These are phyloP conservation scores for Lodderomyces parapsilosis DNA, from an alignment of 1,139 yeast genomes.

Conservation along the genomic window DNA sequence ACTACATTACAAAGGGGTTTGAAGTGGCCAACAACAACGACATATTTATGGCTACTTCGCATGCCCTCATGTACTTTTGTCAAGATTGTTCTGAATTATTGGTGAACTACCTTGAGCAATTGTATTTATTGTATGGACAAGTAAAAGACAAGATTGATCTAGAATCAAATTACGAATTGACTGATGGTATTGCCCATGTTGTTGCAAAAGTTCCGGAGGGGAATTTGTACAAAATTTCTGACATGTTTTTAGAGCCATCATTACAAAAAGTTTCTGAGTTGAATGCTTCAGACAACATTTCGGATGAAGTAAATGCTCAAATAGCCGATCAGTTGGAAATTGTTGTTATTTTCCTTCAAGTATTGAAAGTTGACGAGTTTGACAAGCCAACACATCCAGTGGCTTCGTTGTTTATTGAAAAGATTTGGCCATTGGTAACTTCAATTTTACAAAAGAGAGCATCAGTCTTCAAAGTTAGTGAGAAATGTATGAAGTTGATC, in stretches of 20 bases:
- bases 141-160: constrained; percentile 58
- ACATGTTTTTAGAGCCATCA: constrained; percentile 69
- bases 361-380: constrained; percentile 45
- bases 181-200: constrained; percentile 89
- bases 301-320: constrained; percentile 24
- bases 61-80: constrained; percentile 92
- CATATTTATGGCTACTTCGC: constrained; percentile 82
- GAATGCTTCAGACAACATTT: constrained; percentile 18
- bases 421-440: constrained; percentile 58
- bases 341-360: constrained; percentile 65
- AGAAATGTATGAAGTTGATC: constrained; percentile 68
- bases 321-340: constrained; percentile 80
- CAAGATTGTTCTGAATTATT: constrained; percentile 79
- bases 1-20: constrained; percentile 82
- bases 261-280: constrained; percentile 45
- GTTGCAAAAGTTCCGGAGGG: constrained; percentile 52
- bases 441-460: constrained; percentile 55
- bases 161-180: constrained; percentile 73
- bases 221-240: constrained; percentile 33
- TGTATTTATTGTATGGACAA: constrained; percentile 71
- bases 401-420: constrained; percentile 53
- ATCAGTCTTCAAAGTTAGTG: constrained; percentile 60
- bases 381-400: constrained; percentile 48
- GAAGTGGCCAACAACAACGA: constrained; percentile 42
- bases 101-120: constrained; percentile 70